Evolutionary conservation across 345 rosid genomes (phyloP).

Genomic region (Eucalyptus virginea): DNA sequence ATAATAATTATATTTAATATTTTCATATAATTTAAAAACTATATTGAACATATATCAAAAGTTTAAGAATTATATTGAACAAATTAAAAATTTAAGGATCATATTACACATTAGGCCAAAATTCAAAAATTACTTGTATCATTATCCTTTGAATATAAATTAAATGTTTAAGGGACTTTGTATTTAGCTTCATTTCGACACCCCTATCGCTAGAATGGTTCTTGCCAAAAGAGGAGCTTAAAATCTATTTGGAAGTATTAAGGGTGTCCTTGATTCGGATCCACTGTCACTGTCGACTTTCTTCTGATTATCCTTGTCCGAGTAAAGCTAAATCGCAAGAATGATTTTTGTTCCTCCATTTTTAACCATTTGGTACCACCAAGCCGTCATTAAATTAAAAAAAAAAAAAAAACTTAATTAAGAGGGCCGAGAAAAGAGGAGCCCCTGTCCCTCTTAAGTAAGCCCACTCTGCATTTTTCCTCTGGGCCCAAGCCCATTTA

Average conservation of each 20-base stretch:
- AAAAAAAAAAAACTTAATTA: no score
- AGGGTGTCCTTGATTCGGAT: background rate
- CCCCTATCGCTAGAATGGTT: background rate
- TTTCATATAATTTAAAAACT: accelerated
- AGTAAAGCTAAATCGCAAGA: background rate
- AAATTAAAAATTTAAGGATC: accelerated
- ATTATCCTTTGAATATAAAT: no score
- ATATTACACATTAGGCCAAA: accelerated
- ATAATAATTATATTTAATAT: no score
- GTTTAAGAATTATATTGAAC: no score
- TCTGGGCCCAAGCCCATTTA: background rate
- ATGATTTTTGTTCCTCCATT: background rate
- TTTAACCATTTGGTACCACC: background rate
- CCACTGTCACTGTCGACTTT: background rate
- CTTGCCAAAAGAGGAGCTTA: background rate
- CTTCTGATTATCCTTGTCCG: background rate
- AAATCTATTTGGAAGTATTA: background rate
- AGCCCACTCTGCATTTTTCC: background rate
- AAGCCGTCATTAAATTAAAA: background rate
- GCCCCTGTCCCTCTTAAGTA: background rate
- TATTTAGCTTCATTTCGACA: no score
- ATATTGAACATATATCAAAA: accelerated
- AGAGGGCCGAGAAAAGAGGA: background rate
- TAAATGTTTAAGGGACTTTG: background rate
- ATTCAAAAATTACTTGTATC: no score